Conservation (phyloP, 2,329 filamentous ascomycete species). For the Aspergillus caelatus region DNA sequence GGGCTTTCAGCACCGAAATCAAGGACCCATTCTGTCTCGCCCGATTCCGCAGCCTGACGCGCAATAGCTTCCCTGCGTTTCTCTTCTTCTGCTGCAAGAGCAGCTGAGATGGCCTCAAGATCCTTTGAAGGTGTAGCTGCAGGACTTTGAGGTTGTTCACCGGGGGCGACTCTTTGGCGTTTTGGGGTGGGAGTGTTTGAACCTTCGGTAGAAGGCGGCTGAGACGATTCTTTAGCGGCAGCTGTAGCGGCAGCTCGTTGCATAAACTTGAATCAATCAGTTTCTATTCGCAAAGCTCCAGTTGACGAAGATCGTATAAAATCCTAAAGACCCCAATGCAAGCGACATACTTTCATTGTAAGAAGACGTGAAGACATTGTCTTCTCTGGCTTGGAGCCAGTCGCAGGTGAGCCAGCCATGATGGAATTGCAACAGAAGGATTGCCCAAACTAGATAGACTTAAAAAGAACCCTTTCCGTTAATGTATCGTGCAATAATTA, state of each 20-base stretch:
- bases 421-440: conserved; percentile 8
- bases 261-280: conserved; percentile 68
- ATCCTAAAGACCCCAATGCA: neutral
- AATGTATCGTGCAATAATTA: neutral
- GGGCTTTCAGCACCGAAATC: conserved; percentile 30
- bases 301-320: neutral
- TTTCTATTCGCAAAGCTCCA: conserved; percentile 3
- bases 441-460: conserved; percentile 3
- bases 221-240: conserved; percentile 46
- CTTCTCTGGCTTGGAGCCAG: conserved; percentile 62
- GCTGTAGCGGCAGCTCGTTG: conserved; percentile 75
- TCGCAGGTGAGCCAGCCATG: conserved; percentile 45
- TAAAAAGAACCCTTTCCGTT: neutral
- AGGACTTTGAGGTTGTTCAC: conserved; percentile 20
- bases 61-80: conserved; percentile 44
- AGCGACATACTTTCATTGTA: conserved; percentile 72
- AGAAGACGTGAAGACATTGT: conserved; percentile 84
- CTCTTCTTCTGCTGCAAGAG: conserved; percentile 44
- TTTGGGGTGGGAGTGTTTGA: conserved; percentile 35
- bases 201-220: conserved; percentile 52
- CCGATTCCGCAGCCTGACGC: conserved; percentile 45
- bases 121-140: conserved; percentile 35
- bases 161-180: conserved; percentile 37
- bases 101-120: conserved; percentile 43
- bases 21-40: conserved; percentile 49